phyloP scores from a whole-genome alignment of 2,329 filamentous ascomycete genomes.

The Orbilia javanica region DNA sequence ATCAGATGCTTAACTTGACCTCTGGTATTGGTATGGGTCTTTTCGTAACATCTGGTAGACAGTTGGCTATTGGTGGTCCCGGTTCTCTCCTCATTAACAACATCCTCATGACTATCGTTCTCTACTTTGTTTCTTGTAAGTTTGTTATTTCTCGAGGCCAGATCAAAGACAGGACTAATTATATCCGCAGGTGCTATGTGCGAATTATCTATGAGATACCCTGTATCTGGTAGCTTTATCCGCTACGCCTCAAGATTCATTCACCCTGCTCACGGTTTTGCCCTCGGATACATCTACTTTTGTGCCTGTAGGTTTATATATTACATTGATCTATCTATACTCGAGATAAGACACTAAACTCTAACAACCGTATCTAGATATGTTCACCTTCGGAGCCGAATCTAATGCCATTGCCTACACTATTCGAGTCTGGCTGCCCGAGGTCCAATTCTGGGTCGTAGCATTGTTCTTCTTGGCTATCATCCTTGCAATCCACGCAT shows the following conservation, averaged over 20 bases:
- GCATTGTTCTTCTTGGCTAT: slow-evolving; percentile 40
- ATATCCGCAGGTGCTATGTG: slow-evolving; percentile 62
- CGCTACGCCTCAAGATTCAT: slow-evolving; percentile 69
- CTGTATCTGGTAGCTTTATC: slow-evolving; percentile 68
- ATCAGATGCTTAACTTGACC: slow-evolving; percentile 76
- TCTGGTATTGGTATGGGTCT: slow-evolving; percentile 74
- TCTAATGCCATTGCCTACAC: slow-evolving; percentile 52
- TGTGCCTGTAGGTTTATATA: slow-evolving; percentile 37
- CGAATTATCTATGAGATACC: slow-evolving; percentile 66
- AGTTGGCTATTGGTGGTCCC: slow-evolving; percentile 73
- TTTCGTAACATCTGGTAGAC: slow-evolving; percentile 74
- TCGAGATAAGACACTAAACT: slow-evolving; percentile 13
- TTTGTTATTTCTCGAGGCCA: slow-evolving; percentile 60
- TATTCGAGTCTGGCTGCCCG: slow-evolving; percentile 40
- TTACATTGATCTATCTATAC: slow-evolving; percentile 9
- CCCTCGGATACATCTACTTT: slow-evolving; percentile 64
- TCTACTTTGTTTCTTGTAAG: slow-evolving; percentile 73
- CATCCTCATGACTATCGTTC: slow-evolving; percentile 71
- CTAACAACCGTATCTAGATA: slow-evolving; percentile 47
- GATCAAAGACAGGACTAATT: not conserved
- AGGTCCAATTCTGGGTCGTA: slow-evolving; percentile 41
- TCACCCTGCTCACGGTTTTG: slow-evolving; percentile 68
- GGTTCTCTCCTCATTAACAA: slow-evolving; percentile 70
- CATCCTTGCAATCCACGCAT: slow-evolving; percentile 38
- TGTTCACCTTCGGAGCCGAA: slow-evolving; percentile 56